These are phyloP conservation scores for Moniliophthora roreri DNA, from an alignment of 1,284 basidiomycete genomes.

Conservation along the genomic window DNA sequence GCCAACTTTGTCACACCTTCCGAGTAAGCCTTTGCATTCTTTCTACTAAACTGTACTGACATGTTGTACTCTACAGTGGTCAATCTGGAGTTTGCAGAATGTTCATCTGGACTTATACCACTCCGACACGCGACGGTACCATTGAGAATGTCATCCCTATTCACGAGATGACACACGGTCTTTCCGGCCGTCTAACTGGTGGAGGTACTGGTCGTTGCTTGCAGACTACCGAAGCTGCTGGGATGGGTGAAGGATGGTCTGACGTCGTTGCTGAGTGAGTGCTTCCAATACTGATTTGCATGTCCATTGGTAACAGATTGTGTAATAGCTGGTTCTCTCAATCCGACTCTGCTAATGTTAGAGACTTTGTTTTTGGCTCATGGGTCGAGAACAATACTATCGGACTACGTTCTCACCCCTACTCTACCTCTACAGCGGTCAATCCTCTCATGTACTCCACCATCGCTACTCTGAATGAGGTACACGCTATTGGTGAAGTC, in stretches of 20 bases:
- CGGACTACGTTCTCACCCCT: conserved; percentile 39
- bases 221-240: conserved; percentile 47
- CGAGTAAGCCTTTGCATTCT: conserved; percentile 29
- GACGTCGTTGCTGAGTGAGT: conserved; percentile 50
- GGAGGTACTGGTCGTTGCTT: conserved; percentile 50
- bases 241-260: conserved; percentile 56
- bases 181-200: conserved; percentile 38
- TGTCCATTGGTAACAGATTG: not conserved
- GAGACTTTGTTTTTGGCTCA: conserved; percentile 40
- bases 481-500: conserved; percentile 27
- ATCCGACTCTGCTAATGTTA: conserved; percentile 24
- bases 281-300: not conserved
- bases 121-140: conserved; percentile 33
- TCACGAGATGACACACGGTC: conserved; percentile 40
- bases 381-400: conserved; percentile 29
- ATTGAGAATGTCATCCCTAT: conserved; percentile 38
- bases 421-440: conserved; percentile 37
- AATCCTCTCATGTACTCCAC: conserved; percentile 41
- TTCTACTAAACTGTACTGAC: not conserved
- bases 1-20: conserved; percentile 31
- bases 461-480: conserved; percentile 34
- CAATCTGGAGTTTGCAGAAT: conserved; percentile 29
- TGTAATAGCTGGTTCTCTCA: conserved; percentile 37
- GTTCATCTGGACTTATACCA: conserved; percentile 40
- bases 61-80: conserved; percentile 21